Percentiles rank a stretch among this genome's conserved stretches.
Evolutionary conservation across 169 alveolate species (phyloP).

Genomic region (Plasmodium vinckei): DNA sequence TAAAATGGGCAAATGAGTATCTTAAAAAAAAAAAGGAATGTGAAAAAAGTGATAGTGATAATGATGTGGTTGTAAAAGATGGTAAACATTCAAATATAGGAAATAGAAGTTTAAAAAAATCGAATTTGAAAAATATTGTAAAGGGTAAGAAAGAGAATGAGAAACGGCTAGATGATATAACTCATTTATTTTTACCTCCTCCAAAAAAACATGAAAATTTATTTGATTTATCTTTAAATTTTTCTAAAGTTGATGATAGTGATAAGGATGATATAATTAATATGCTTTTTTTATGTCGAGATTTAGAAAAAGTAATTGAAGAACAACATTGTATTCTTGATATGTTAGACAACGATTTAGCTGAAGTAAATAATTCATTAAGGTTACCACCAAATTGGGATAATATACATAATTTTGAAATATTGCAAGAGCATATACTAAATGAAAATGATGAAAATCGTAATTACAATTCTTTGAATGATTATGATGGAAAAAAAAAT

Average conservation of each 20-base stretch:
- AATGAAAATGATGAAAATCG: background rate
- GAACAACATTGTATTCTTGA: conserved; percentile 88
- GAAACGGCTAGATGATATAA: conserved; percentile 48
- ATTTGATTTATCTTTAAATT: conserved; percentile 30
- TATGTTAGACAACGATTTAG: conserved; percentile 86
- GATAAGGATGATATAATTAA: conserved; percentile 85
- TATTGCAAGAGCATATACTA: conserved; percentile 38
- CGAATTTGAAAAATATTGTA: background rate
- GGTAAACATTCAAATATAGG: background rate
- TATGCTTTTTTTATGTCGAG: conserved; percentile 86
- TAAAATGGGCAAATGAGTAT: conserved; percentile 51
- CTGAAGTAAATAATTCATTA: conserved; percentile 84
- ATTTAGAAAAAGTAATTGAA: conserved; percentile 86
- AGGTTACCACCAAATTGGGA: conserved; percentile 82
- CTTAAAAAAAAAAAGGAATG: conserved; percentile 15
- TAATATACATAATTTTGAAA: conserved; percentile 46
- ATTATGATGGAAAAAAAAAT: no score
- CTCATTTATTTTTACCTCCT: conserved; percentile 39
- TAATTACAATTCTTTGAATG: no score
- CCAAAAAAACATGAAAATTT: conserved; percentile 33
- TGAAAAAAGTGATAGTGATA: background rate
- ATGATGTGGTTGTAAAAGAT: background rate
- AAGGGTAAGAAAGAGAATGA: conserved; percentile 5
- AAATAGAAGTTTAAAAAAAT: background rate
- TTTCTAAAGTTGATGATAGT: conserved; percentile 16